These are phyloP conservation scores for Lenwebbia sp. DNA, from an alignment of 345 rosid genomes.

Conservation along the genomic window DNA sequence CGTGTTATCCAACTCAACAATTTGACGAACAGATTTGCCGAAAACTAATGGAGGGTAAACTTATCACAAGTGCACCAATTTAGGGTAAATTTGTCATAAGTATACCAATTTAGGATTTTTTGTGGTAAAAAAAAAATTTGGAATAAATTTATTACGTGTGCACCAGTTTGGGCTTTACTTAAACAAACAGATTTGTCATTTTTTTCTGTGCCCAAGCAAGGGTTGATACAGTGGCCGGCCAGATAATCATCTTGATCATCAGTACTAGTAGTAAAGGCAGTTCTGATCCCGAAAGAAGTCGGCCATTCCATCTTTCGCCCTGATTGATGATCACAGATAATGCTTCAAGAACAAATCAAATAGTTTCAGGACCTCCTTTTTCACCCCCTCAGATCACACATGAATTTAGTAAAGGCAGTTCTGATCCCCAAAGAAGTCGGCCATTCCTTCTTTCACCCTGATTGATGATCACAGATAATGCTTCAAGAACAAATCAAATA, in stretches of 20 bases:
- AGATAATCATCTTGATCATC: neutral
- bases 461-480: neutral
- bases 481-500: neutral
- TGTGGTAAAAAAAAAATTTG: too few species aligned
- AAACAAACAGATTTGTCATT: too few species aligned
- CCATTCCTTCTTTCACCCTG: neutral
- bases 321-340: neutral
- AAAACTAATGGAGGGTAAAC: too few species aligned
- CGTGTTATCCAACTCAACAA: too few species aligned
- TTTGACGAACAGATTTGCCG: too few species aligned
- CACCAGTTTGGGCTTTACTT: too few species aligned
- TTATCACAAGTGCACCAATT: too few species aligned
- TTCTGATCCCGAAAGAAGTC: neutral
- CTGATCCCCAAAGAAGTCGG: neutral
- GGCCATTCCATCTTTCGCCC: neutral
- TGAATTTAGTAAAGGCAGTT: too few species aligned
- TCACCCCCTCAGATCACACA: neutral
- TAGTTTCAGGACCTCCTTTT: neutral
- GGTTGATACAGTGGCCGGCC: neutral
- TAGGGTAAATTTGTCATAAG: too few species aligned
- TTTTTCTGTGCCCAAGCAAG: neutral
- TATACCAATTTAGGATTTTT: too few species aligned
- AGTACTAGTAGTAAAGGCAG: neutral
- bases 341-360: constrained; percentile 2
- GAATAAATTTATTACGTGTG: too few species aligned